These are phyloP conservation scores for Suillus weaverae DNA, from an alignment of 768 basidiomycete species.

Conservation along the genomic window DNA sequence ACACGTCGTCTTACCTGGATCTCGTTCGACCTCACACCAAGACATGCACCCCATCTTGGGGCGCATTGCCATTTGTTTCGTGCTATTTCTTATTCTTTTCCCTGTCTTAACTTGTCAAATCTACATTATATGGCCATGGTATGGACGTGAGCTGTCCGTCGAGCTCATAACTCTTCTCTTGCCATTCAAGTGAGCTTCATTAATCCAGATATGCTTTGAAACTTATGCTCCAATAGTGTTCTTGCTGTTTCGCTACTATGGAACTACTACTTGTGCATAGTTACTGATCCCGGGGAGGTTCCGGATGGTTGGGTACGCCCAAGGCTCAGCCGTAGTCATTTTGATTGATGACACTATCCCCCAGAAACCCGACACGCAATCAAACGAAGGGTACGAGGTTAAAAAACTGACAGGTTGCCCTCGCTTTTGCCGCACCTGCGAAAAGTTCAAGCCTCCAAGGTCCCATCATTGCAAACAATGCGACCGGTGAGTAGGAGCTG, in stretches of 20 bases:
- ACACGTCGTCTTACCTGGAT: slow-evolving; percentile 7
- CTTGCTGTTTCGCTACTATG: slow-evolving; percentile 77
- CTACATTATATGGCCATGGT: slow-evolving; percentile 93
- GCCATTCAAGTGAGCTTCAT: slow-evolving; percentile 81
- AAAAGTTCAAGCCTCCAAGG: slow-evolving; percentile 81
- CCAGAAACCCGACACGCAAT: slow-evolving; percentile 73
- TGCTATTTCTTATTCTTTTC: slow-evolving; percentile 76
- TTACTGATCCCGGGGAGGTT: slow-evolving; percentile 82
- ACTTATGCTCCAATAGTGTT: slow-evolving; percentile 44
- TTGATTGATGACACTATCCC: slow-evolving; percentile 9
- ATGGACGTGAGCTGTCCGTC: slow-evolving; percentile 69
- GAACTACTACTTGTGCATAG: slow-evolving; percentile 87
- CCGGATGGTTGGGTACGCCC: slow-evolving; percentile 73
- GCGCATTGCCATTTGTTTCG: slow-evolving; percentile 64
- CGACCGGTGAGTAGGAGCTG: slow-evolving; percentile 54
- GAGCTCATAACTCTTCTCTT: slow-evolving; percentile 74
- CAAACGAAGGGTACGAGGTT: slow-evolving; percentile 78
- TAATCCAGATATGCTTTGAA: slow-evolving; percentile 1
- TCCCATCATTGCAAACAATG: slow-evolving; percentile 94
- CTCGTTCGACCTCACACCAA: slow-evolving; percentile 8
- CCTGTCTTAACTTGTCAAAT: slow-evolving; percentile 89
- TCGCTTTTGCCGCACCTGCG: slow-evolving; percentile 85
- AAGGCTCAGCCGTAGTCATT: neutral
- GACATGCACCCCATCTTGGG: slow-evolving; percentile 52
- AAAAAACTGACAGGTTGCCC: slow-evolving; percentile 85